Evolutionary conservation across 176 grass and related monocot genomes (phyloP).

Genomic region (Avena atlantica): DNA sequence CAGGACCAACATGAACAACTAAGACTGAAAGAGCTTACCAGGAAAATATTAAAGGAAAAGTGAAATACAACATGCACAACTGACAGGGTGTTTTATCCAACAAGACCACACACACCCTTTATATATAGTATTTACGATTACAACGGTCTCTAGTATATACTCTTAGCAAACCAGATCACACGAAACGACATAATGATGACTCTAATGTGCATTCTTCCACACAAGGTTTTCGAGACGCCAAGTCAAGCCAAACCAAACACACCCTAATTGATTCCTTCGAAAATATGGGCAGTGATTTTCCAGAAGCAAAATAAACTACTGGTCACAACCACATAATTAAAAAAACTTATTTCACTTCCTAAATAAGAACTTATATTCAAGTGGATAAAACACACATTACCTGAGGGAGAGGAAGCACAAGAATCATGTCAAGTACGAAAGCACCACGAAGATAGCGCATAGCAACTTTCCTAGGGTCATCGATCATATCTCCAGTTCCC

Average conservation of each 20-base stretch:
- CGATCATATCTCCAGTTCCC: constrained; percentile 83
- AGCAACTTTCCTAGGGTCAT: constrained; percentile 77
- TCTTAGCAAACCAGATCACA: background rate
- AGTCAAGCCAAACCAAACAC: too few species aligned
- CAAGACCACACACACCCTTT: background rate
- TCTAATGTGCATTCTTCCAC: too few species aligned
- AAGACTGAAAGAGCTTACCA: too few species aligned
- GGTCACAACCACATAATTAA: background rate
- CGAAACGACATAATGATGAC: too few species aligned
- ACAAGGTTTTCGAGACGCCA: too few species aligned
- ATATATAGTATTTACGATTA: background rate
- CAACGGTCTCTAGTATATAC: background rate
- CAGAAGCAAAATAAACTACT: background rate
- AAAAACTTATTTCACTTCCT: background rate
- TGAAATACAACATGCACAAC: too few species aligned
- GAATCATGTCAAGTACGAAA: constrained; percentile 70
- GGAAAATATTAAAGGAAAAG: too few species aligned
- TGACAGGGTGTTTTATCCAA: background rate
- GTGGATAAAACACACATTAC: constrained; percentile 45
- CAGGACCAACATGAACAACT: too few species aligned
- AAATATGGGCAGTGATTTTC: background rate
- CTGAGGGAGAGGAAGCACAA: constrained; percentile 87
- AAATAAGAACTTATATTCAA: constrained; percentile 19
- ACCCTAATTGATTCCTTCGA: too few species aligned
- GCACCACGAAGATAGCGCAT: constrained; percentile 68